Percentiles rank a stretch among this genome's conserved stretches.
phyloP scores from a whole-genome alignment of 352 stramenopile species.

The Globisporangium ultimum region DNA sequence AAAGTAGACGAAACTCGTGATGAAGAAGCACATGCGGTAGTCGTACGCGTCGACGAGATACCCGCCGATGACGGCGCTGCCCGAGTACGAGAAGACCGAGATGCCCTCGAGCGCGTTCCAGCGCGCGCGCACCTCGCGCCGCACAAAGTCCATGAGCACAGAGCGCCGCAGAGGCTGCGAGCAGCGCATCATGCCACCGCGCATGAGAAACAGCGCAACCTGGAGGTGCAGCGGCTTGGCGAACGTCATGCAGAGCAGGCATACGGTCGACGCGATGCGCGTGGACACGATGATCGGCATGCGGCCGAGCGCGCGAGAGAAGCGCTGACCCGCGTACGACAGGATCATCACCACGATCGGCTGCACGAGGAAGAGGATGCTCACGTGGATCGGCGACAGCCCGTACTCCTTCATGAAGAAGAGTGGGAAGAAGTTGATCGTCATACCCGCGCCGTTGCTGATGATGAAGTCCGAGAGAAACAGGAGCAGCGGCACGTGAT shows the following conservation, averaged over 20 bases:
- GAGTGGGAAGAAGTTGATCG: conserved; percentile 81
- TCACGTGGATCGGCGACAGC: conserved; percentile 71
- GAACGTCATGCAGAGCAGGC: conserved; percentile 66
- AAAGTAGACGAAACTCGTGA: conserved; percentile 71
- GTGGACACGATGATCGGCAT: conserved; percentile 77
- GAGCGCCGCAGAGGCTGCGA: conserved; percentile 75
- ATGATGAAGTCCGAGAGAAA: conserved; percentile 84
- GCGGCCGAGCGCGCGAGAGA: conserved; percentile 49
- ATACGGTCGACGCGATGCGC: conserved; percentile 47
- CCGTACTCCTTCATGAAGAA: conserved; percentile 84
- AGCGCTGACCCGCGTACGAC: conserved; percentile 45
- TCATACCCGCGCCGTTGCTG: conserved; percentile 83
- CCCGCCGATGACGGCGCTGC: conserved; percentile 71
- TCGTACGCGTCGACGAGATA: conserved; percentile 76
- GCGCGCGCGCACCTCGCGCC: conserved; percentile 60
- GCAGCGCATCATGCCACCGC: conserved; percentile 81
- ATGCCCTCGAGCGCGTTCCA: conserved; percentile 77
- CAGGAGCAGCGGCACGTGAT: conserved; percentile 65
- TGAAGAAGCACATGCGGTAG: conserved; percentile 79
- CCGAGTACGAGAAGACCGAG: conserved; percentile 78
- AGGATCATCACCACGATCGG: conserved; percentile 68
- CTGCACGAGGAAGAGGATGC: conserved; percentile 59
- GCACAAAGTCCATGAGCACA: conserved; percentile 80
- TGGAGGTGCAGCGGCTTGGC: conserved; percentile 49
- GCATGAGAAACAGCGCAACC: conserved; percentile 70